Evolutionary conservation across 352 stramenopile genomes (phyloP), one percentile per base, ranked within the genome.

Genomic region (Globisporangium rhizosaccharum): DNA sequence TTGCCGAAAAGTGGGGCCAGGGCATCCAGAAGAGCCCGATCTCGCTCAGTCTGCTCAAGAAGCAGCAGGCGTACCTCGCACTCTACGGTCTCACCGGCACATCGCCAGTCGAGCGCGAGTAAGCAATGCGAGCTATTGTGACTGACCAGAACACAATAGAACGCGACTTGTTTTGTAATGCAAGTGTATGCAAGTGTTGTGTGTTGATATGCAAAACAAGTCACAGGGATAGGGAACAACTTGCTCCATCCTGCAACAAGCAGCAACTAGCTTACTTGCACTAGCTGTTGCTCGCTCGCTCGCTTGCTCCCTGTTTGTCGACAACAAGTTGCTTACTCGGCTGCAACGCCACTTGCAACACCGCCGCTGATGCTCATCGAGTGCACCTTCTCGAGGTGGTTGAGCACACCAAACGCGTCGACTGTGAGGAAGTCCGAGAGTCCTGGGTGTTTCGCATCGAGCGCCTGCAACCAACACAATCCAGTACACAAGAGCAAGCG

Each of bases 351-450:
- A 20, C 41, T 46, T 20, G 17, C 28, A 37, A n/a, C 50, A n/a
- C 30, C 39, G 30, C 59, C 63, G 1, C 51, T 53, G 42, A 82
- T 68, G 61, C 60, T 85, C 82, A 90, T 87, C 25, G 82, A 91
- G 60, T 91, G 85, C 39, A 91, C 80, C 60, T 83, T 91, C 59
- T 94, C 85, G 45, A 94, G 68, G 71, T 90, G 81, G 68, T 79
- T 91, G 30, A 94, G 65, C 59, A 90, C 82, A 33, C 85, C 83
- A 28, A 92, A 80, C 12, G 83, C 82, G 63, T 94, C 85, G 47
- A 94, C 85, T 18, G 82, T 94, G 48, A 94, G 71, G 62, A 94
- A 94, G 54, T 92, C 82, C 59, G 90, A 91, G 48, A 94, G 68
- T 12, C 85, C 83, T 3, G 85, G 83, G 65, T 93, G 85, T 59